Evolutionary conservation across 768 basidiomycete species (phyloP), one percentile per base, ranked within the genome.

Genomic region (Daedaleopsis nitida): DNA sequence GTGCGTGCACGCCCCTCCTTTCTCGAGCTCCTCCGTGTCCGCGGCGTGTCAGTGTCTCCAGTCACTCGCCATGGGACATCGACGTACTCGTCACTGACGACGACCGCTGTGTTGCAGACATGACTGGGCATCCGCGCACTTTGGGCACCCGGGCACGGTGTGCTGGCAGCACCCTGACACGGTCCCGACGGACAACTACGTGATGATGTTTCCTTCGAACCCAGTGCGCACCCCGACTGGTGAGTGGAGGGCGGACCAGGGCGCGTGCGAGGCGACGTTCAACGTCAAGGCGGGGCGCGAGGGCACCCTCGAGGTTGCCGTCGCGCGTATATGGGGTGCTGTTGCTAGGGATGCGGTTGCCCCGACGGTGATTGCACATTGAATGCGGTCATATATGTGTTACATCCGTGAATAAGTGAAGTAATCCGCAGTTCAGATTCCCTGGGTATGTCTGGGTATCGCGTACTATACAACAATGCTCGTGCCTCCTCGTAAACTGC

Each of bases 171-270:
- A 52, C 32, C 51, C 51, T 0, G 51, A 52, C 32, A 52, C 51
- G 51, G 51, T 52, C 34, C 51, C 51, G 34, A 52, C 51, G 17
- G 51, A 52, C 51, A 52, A 52, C 32, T 52, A 52, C n/a, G 51
- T 52, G 51, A 34, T 52, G 32, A 32, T 52, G 12, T 52, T 52
- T 14, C 51, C 51, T 27, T 52, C 51, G 17, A 52, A 52, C 32
- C 51, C 51, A 17, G 51, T 52, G 32, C 35, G 35, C 27, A 37
- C 16, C 24, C 51, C 51, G 32, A n/a, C n/a, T 21, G 32, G 51
- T 3, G 35, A 34, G 32, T 52, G 51, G 51, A 17, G 34, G 6
- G 35, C 51, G 24, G 51, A 52, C 51, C 32, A 52, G 16, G 51
- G 51, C 17, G 51, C 51, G 14, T 52, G 51, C 51, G 51, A 52